phyloP scores from a whole-genome alignment of 2,329 filamentous ascomycete species.

The Aspergillus ruber region DNA sequence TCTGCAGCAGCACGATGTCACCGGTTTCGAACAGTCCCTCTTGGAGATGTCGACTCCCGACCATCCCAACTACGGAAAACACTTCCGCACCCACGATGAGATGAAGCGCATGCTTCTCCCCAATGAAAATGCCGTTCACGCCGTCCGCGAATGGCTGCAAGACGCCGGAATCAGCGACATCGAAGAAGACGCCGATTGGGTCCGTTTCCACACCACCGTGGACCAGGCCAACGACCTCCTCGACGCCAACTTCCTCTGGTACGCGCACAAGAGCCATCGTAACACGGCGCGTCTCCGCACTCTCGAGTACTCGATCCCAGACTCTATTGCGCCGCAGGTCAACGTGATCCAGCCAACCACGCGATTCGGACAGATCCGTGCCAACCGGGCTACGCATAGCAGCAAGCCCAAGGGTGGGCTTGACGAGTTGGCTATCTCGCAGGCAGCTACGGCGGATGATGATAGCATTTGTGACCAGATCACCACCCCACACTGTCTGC shows the following conservation, averaged over 20 bases:
- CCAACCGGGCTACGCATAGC: conserved; percentile 21
- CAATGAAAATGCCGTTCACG: conserved; percentile 29
- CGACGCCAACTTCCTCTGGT: conserved; percentile 36
- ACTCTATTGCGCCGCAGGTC: conserved; percentile 27
- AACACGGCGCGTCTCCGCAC: conserved; percentile 31
- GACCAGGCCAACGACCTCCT: conserved; percentile 32
- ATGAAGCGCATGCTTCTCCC: conserved; percentile 47
- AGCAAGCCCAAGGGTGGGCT: conserved; percentile 12
- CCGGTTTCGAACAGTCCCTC: conserved; percentile 41
- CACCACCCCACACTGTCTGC: conserved; percentile 44
- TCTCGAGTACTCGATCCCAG: conserved; percentile 36
- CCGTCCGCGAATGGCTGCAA: conserved; percentile 44
- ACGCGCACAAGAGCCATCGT: conserved; percentile 18
- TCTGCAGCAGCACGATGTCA: conserved; percentile 28
- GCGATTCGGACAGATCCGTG: conserved; percentile 32
- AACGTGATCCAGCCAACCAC: conserved; percentile 39
- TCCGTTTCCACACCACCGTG: conserved; percentile 32
- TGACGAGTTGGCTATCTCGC: conserved; percentile 14
- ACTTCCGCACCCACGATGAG: conserved; percentile 43
- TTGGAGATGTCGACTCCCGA: conserved; percentile 46
- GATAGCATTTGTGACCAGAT: conserved; percentile 36
- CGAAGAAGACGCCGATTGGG: conserved; percentile 32
- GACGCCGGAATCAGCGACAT: conserved; percentile 32
- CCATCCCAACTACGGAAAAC: conserved; percentile 43
- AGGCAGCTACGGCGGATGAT: conserved; percentile 9